phyloP scores from a whole-genome alignment of 2,329 filamentous ascomycete genomes.

The Hypoxylon sp. region DNA sequence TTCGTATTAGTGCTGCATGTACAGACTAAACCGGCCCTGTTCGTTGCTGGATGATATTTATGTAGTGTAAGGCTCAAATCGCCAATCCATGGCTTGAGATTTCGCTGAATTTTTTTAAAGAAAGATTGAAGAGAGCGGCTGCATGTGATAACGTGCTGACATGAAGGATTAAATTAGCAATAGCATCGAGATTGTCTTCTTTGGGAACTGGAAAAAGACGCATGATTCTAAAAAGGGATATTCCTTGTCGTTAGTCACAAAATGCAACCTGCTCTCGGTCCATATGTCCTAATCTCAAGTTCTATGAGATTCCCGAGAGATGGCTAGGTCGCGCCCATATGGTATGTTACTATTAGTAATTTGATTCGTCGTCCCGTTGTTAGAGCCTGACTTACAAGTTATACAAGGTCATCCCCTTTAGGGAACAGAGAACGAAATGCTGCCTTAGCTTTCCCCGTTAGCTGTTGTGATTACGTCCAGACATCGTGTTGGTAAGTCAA shows the following conservation, averaged over 20 bases:
- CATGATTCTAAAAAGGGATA: conserved; percentile 22
- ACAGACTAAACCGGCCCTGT: conserved; percentile 6
- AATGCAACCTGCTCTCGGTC: conserved; percentile 38
- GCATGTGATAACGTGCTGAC: conserved; percentile 30
- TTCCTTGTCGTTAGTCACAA: conserved; percentile 39
- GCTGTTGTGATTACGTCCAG: conserved; percentile 17
- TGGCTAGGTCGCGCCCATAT: conserved; percentile 32
- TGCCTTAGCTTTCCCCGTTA: conserved; percentile 6
- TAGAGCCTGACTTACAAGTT: conserved; percentile 23
- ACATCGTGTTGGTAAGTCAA: conserved; percentile 39
- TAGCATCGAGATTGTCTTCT: conserved; percentile 16
- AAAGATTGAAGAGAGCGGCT: conserved; percentile 17
- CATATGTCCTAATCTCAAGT: conserved; percentile 42
- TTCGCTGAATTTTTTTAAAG: conserved; percentile 1
- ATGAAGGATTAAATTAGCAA: conserved; percentile 21
- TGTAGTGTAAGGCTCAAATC: conserved; percentile 2
- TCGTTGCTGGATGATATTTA: conserved; percentile 7
- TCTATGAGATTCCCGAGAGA: conserved; percentile 38
- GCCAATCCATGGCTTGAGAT: conserved; percentile 4
- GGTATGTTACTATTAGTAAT: conserved; percentile 21
- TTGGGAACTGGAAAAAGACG: conserved; percentile 1
- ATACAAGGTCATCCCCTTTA: conserved; percentile 30
- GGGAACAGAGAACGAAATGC: conserved; percentile 4
- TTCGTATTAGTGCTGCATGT: conserved; percentile 6
- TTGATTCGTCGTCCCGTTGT: conserved; percentile 19